Evolutionary conservation across 352 stramenopile genomes (phyloP).

Genomic region (Globisporangium cederbergense): DNA sequence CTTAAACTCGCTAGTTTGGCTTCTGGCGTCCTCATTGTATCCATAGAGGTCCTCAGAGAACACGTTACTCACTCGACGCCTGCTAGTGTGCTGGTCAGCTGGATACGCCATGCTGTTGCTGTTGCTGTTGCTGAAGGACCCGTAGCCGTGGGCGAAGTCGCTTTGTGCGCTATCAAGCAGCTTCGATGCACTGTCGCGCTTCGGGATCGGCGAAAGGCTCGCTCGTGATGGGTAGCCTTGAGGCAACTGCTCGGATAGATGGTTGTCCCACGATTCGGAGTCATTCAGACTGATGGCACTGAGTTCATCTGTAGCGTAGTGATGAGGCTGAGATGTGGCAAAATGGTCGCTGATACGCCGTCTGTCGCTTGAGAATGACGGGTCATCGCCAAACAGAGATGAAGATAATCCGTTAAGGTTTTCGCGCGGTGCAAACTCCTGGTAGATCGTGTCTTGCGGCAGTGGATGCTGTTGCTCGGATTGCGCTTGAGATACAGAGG

Average conservation of each 20-base stretch:
- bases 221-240: neutral
- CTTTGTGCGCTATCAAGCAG: neutral
- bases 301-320: slow-evolving; percentile 39
- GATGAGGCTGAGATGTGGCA: neutral
- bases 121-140: neutral
- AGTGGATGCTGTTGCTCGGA: slow-evolving; percentile 1
- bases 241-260: slow-evolving; percentile 33
- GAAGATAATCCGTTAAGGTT: slow-evolving; percentile 39
- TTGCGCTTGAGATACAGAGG: slow-evolving; percentile 1
- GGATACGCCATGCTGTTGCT: neutral
- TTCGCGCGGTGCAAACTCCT: neutral
- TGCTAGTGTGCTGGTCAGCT: neutral
- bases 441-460: neutral
- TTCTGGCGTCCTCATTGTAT: neutral
- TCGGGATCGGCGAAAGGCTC: slow-evolving; percentile 20
- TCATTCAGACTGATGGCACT: slow-evolving; percentile 80
- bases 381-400: slow-evolving; percentile 33
- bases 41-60: slow-evolving; percentile 3
- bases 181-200: slow-evolving; percentile 3
- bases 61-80: neutral
- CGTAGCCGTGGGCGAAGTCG: neutral
- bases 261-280: slow-evolving; percentile 71
- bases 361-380: slow-evolving; percentile 11
- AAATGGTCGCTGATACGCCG: slow-evolving; percentile 23
- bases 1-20: neutral